Evolutionary conservation across 1,284 basidiomycete species (phyloP), one percentile per base, ranked within the genome.

Genomic region (Tilletia horrida): DNA sequence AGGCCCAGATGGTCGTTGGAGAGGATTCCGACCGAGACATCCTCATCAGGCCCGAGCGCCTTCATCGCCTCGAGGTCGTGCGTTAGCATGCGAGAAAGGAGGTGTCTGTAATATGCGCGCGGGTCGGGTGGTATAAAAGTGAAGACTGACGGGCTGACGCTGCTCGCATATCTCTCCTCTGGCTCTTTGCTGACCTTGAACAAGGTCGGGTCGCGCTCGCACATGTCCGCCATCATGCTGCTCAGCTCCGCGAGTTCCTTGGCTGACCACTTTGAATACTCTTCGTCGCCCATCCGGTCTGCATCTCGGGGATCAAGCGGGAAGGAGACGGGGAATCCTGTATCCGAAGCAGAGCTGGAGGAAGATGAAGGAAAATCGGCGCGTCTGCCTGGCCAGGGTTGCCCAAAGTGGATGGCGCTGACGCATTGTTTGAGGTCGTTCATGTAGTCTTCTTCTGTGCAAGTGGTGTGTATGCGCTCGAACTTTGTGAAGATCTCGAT

Each of bases 11-110:
- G 93, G 18, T 86, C 80, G 0, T 87, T 79, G 0, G 92, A 92
- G n/a, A 99, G 84, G 66, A 99, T 97, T 11, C 91, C 91, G 42
- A 98, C 84, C 0, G 93, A 92, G 3, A 99, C 95, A 83, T 98
- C 93, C 75, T 93, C 91, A 74, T 97, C 95, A 42, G 93, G 90
- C n/a, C n/a, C n/a, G 43, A 97, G 88, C 55, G 90, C 89, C 67
- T 90, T 86, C 89, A 98, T 93, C 44, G 89, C 87, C 78, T 94
- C 91, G 63, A 98, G 85, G 82, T 99, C 96, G 52, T 87, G 86
- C 42, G 90, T 86, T 55, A 99, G 87, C 79, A 93, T 95, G 64
- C 88, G 85, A 76, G 91, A 90, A 29, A 97, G 86, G 3, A 97
- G 86, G 8, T 90, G 87, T 72, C 88, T 88, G 84, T 96, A 98